Conservation (phyloP, 2,329 filamentous ascomycete genomes). For the Berkeleyomyces basicola region DNA sequence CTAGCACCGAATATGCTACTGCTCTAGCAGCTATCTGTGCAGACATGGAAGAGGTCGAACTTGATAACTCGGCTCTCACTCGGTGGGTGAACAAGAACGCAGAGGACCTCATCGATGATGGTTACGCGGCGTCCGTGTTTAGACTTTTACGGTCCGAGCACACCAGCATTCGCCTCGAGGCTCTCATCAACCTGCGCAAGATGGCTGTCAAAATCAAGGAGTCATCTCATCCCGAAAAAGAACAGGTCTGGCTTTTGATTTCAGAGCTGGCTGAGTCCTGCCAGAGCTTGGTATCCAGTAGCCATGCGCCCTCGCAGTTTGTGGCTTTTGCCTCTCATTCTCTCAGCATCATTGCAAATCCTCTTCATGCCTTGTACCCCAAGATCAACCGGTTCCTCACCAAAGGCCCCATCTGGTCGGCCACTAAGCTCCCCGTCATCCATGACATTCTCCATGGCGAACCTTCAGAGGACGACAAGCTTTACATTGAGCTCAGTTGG, state of each 20-base stretch:
- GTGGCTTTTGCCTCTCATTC: slow-evolving; percentile 59
- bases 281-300: slow-evolving; percentile 33
- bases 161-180: slow-evolving; percentile 61
- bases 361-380: slow-evolving; percentile 66
- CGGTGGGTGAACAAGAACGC: slow-evolving; percentile 63
- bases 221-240: slow-evolving; percentile 57
- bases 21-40: not conserved
- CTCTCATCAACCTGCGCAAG: slow-evolving; percentile 51
- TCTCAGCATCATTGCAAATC: slow-evolving; percentile 54
- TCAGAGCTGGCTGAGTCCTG: slow-evolving; percentile 68
- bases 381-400: slow-evolving; percentile 79
- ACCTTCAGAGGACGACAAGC: slow-evolving; percentile 55
- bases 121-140: slow-evolving; percentile 51
- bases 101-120: slow-evolving; percentile 65
- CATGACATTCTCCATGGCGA: slow-evolving; percentile 44
- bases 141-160: slow-evolving; percentile 62
- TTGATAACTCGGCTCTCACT: slow-evolving; percentile 35
- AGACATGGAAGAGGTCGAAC: slow-evolving; percentile 18
- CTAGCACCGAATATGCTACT: slow-evolving; percentile 1
- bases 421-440: slow-evolving; percentile 56
- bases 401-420: slow-evolving; percentile 57
- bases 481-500: slow-evolving; percentile 60
- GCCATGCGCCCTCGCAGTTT: slow-evolving; percentile 54
- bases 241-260: slow-evolving; percentile 63
- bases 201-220: slow-evolving; percentile 45